Evolutionary conservation across 345 rosid species (phyloP).

Genomic region (Populus tremula): DNA sequence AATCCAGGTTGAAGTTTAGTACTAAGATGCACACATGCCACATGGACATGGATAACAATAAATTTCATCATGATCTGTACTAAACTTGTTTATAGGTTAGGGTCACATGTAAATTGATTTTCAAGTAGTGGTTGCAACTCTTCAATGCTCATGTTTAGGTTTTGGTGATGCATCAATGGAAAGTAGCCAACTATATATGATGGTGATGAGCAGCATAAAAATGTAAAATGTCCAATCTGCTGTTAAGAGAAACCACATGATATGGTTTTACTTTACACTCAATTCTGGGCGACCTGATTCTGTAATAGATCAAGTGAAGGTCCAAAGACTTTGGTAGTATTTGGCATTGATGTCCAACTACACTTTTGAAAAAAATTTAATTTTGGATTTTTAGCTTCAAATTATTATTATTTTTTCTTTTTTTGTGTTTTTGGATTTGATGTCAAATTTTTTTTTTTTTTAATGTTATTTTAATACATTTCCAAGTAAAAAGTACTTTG

Average conservation of each 20-base stretch:
- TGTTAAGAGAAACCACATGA: background rate
- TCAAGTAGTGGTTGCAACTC: background rate
- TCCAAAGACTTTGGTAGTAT: background rate
- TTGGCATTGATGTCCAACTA: background rate
- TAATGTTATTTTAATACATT: too few relatives aligned
- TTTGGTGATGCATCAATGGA: background rate
- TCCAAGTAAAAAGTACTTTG: too few relatives aligned
- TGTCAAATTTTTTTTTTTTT: too few relatives aligned
- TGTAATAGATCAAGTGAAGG: background rate
- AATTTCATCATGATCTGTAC: background rate
- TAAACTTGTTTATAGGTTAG: background rate
- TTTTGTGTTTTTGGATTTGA: too few relatives aligned
- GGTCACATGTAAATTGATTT: background rate
- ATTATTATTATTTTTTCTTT: too few relatives aligned
- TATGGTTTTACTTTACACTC: background rate
- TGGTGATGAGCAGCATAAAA: background rate
- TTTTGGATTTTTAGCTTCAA: too few relatives aligned
- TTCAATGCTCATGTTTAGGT: background rate
- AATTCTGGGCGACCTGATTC: background rate
- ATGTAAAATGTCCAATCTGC: background rate
- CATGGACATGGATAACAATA: background rate
- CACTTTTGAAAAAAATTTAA: too few relatives aligned
- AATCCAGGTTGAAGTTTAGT: slow-evolving; percentile 13
- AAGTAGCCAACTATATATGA: background rate
- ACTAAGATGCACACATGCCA: slow-evolving; percentile 2